These are phyloP conservation scores for Elsinoe australis DNA, from an alignment of 2,329 filamentous ascomycete species.

Conservation along the genomic window DNA sequence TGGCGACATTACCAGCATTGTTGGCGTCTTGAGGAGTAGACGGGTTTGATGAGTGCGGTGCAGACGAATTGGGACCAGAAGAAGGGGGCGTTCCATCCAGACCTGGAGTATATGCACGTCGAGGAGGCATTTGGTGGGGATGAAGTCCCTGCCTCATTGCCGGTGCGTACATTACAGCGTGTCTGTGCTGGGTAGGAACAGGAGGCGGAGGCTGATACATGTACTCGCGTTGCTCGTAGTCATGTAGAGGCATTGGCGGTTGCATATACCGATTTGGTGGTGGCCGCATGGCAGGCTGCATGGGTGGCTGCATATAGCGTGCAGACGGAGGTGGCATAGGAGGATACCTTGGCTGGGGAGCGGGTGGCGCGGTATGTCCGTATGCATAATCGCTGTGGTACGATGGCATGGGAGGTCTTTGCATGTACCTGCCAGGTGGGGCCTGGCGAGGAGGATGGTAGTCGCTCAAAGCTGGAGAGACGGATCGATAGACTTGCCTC, in stretches of 20 bases:
- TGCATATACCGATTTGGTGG: slow-evolving; percentile 25
- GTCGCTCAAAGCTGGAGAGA: slow-evolving; percentile 41
- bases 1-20: slow-evolving; percentile 30
- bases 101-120: slow-evolving; percentile 30
- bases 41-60: slow-evolving; percentile 33
- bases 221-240: slow-evolving; percentile 26
- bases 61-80: slow-evolving; percentile 38
- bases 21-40: slow-evolving; percentile 35
- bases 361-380: background rate
- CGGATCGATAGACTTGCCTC: slow-evolving; percentile 36
- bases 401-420: slow-evolving; percentile 24
- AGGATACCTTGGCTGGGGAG: slow-evolving; percentile 7
- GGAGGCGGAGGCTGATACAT: slow-evolving; percentile 24
- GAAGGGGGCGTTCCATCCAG: slow-evolving; percentile 36
- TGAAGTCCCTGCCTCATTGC: background rate
- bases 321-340: slow-evolving; percentile 21
- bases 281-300: slow-evolving; percentile 24
- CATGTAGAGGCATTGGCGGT: slow-evolving; percentile 24
- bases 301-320: slow-evolving; percentile 22
- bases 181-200: slow-evolving; percentile 21
- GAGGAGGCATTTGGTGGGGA: slow-evolving; percentile 20
- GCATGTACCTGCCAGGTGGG: slow-evolving; percentile 20
- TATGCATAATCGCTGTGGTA: slow-evolving; percentile 28
- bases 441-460: slow-evolving; percentile 6
- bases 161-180: slow-evolving; percentile 16